Percentiles rank a stretch among this genome's conserved stretches.
phyloP scores from a whole-genome alignment of 441 rosid species.

The Macaranga tanarius region DNA sequence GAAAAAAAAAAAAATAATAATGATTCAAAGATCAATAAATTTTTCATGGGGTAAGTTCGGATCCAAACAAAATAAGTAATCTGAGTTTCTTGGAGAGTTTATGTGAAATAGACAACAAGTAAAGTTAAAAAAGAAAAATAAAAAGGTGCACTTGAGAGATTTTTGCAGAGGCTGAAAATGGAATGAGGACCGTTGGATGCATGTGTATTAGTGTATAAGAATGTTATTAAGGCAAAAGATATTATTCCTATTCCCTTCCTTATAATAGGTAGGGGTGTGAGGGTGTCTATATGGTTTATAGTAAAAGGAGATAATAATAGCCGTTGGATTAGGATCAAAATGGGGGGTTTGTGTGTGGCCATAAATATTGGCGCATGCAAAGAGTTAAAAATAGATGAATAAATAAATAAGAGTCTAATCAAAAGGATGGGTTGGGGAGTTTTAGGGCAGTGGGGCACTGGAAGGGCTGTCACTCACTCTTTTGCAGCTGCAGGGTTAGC shows the following conservation, averaged over 20 bases:
- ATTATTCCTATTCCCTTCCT: not conserved
- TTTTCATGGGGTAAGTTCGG: too few species aligned
- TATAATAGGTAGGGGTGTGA: not conserved
- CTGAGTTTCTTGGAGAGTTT: too few species aligned
- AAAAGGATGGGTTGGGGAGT: conserved; percentile 4
- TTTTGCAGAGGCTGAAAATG: not conserved
- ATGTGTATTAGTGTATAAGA: not conserved
- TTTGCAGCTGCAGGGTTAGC: conserved; percentile 12
- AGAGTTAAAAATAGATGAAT: not conserved
- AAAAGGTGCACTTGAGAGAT: too few species aligned
- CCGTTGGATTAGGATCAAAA: conserved; percentile 5
- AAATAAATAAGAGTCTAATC: conserved; percentile 3
- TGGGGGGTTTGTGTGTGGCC: too few species aligned
- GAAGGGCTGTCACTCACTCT: not conserved
- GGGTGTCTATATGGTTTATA: too few species aligned
- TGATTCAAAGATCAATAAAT: too few species aligned
- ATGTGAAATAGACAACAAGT: too few species aligned
- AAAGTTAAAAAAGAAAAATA: too few species aligned
- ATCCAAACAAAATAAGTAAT: too few species aligned
- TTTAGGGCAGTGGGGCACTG: too few species aligned
- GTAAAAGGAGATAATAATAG: conserved; percentile 6
- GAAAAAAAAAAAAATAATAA: too few species aligned
- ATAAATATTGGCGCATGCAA: not conserved
- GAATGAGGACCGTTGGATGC: conserved; percentile 13
- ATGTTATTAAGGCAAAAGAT: conserved; percentile 6